Evolutionary conservation across 805 yeast species (phyloP).

Genomic region (Pichia scutulata): DNA sequence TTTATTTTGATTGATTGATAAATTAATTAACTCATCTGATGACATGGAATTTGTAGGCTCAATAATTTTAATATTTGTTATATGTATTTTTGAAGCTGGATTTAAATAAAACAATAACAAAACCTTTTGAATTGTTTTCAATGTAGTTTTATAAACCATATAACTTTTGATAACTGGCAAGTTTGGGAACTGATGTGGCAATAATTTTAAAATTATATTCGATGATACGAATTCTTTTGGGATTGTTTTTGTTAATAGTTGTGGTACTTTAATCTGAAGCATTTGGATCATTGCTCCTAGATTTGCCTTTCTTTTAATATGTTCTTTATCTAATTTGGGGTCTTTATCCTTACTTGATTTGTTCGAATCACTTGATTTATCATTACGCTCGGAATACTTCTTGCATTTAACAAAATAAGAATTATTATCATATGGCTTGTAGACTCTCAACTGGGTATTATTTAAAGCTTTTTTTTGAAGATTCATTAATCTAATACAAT

Average conservation of each 20-base stretch:
- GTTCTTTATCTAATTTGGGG: slow-evolving; percentile 3
- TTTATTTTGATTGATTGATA: slow-evolving; percentile 18
- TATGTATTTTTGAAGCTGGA: slow-evolving; percentile 46
- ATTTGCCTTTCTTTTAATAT: slow-evolving; percentile 37
- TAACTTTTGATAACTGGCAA: slow-evolving; percentile 52
- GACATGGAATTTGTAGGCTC: slow-evolving; percentile 25
- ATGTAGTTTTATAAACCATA: slow-evolving; percentile 46
- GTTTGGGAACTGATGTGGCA: slow-evolving; percentile 48
- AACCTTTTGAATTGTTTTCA: slow-evolving; percentile 48
- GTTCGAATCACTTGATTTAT: background rate
- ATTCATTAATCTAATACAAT: background rate
- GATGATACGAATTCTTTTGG: slow-evolving; percentile 38
- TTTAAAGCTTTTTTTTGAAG: background rate
- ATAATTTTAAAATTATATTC: slow-evolving; percentile 43
- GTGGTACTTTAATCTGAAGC: slow-evolving; percentile 43
- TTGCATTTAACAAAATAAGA: background rate
- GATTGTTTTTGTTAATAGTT: slow-evolving; percentile 37
- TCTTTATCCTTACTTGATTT: background rate
- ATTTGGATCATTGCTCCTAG: slow-evolving; percentile 46
- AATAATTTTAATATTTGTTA: slow-evolving; percentile 31
- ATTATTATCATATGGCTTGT: background rate
- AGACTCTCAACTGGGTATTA: background rate
- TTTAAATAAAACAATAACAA: slow-evolving; percentile 49
- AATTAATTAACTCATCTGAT: slow-evolving; percentile 21
- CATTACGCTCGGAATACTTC: background rate